These are phyloP conservation scores for Aspergillus funiculosus DNA, from an alignment of 495 filamentous ascomycete genomes.

Conservation along the genomic window DNA sequence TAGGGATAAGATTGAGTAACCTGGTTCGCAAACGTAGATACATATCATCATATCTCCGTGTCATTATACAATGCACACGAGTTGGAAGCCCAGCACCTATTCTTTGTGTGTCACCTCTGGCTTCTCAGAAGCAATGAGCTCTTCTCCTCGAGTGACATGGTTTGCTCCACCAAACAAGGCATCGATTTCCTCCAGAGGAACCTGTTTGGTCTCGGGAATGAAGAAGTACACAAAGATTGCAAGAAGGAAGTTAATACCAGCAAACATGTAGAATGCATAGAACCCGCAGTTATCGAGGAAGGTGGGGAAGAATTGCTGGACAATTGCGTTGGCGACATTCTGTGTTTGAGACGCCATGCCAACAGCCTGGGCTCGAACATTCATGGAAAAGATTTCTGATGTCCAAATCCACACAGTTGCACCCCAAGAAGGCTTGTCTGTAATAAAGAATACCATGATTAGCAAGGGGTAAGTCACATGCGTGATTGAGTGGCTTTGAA, in stretches of 20 bases:
- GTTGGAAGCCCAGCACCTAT: slow-evolving; percentile 1
- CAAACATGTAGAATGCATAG: slow-evolving; percentile 49
- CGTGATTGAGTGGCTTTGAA: background rate
- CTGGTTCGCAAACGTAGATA: too few relatives aligned
- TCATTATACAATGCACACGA: too few relatives aligned
- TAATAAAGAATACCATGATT: slow-evolving; percentile 16
- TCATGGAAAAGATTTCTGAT: slow-evolving; percentile 60
- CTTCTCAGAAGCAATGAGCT: slow-evolving; percentile 31
- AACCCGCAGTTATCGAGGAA: slow-evolving; percentile 55
- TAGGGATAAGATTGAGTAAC: too few relatives aligned
- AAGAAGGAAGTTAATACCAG: slow-evolving; percentile 50
- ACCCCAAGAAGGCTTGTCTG: slow-evolving; percentile 62
- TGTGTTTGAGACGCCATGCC: slow-evolving; percentile 63
- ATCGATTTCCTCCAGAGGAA: slow-evolving; percentile 62
- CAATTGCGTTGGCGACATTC: slow-evolving; percentile 59
- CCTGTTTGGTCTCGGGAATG: slow-evolving; percentile 67
- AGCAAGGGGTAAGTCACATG: background rate
- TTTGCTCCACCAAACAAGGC: slow-evolving; percentile 53
- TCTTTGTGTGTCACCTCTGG: slow-evolving; percentile 13
- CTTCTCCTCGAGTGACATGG: slow-evolving; percentile 50
- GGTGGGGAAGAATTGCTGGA: slow-evolving; percentile 62
- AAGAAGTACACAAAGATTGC: slow-evolving; percentile 70
- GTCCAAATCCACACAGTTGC: slow-evolving; percentile 66
- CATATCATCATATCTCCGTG: too few relatives aligned
- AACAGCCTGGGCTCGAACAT: slow-evolving; percentile 61